Conservation (phyloP, 495 filamentous ascomycete genomes). For the Aspergillus wentii region DNA sequence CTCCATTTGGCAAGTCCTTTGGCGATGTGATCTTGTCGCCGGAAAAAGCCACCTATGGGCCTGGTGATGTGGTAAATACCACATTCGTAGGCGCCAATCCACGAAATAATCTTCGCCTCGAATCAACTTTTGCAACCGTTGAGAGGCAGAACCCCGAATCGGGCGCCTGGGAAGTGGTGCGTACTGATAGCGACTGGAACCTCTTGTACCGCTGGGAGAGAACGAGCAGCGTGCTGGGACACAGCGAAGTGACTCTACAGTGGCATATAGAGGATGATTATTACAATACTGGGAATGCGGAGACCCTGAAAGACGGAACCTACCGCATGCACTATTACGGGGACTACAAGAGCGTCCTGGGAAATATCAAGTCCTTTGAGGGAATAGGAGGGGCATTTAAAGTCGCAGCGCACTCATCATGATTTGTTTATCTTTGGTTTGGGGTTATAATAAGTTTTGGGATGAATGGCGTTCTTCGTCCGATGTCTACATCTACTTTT, state of each 20-base stretch:
- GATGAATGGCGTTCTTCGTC: too few species aligned
- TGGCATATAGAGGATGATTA: slow-evolving; percentile 71
- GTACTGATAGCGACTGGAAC: slow-evolving; percentile 74
- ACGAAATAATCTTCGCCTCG: slow-evolving; percentile 76
- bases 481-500: too few species aligned
- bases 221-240: slow-evolving; percentile 63
- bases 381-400: slow-evolving; percentile 66
- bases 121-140: slow-evolving; percentile 74
- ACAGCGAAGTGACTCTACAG: slow-evolving; percentile 71
- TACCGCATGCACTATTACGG: slow-evolving; percentile 87
- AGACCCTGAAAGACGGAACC: slow-evolving; percentile 47
- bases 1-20: slow-evolving; percentile 66
- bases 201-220: slow-evolving; percentile 78
- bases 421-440: too few species aligned
- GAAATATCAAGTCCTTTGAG: slow-evolving; percentile 69
- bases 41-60: slow-evolving; percentile 40
- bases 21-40: slow-evolving; percentile 68
- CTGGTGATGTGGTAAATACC: slow-evolving; percentile 53
- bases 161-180: slow-evolving; percentile 58
- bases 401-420: too few species aligned
- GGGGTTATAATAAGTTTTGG: too few species aligned
- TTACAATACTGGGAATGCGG: slow-evolving; percentile 34
- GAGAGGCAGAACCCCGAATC: slow-evolving; percentile 54
- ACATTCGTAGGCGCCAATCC: slow-evolving; percentile 88
- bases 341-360: slow-evolving; percentile 65